phyloP scores from a whole-genome alignment of 805 yeast genomes.

The Candida chilensis region DNA sequence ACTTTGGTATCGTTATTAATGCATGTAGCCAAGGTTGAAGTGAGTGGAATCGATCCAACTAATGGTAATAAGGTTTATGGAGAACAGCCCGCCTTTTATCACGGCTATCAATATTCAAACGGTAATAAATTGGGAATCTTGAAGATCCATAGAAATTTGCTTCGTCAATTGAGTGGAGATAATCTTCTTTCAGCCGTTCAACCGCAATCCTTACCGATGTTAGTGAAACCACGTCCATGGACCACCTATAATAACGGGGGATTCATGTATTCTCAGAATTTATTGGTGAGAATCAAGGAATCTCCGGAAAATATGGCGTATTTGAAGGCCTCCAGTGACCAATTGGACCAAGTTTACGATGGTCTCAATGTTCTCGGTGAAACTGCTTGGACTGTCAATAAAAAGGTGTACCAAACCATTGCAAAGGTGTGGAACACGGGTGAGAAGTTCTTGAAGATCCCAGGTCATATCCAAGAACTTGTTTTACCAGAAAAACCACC shows the following conservation, averaged over 20 bases:
- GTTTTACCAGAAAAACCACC: slow-evolving; percentile 22
- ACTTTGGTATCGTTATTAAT: slow-evolving; percentile 64
- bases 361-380: slow-evolving; percentile 83
- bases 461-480: slow-evolving; percentile 25
- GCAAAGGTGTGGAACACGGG: slow-evolving; percentile 86
- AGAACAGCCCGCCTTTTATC: slow-evolving; percentile 83
- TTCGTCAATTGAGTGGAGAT: slow-evolving; percentile 59
- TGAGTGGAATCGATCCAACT: slow-evolving; percentile 72
- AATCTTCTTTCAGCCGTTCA: slow-evolving; percentile 55
- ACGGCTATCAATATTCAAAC: slow-evolving; percentile 71
- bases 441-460: slow-evolving; percentile 67
- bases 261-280: slow-evolving; percentile 53
- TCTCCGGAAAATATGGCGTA: slow-evolving; percentile 89
- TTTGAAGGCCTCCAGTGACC: slow-evolving; percentile 73
- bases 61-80: slow-evolving; percentile 62
- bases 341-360: slow-evolving; percentile 56
- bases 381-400: slow-evolving; percentile 91
- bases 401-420: slow-evolving; percentile 56
- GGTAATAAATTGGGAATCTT: slow-evolving; percentile 81
- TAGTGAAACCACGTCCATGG: slow-evolving; percentile 89
- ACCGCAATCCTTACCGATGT: slow-evolving; percentile 90
- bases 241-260: slow-evolving; percentile 78
- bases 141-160: slow-evolving; percentile 62
- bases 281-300: slow-evolving; percentile 69
- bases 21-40: slow-evolving; percentile 76